Base-by-base conservation (phyloP, 2,329 filamentous ascomycete species). In the Diaporthe capsici region DNA sequence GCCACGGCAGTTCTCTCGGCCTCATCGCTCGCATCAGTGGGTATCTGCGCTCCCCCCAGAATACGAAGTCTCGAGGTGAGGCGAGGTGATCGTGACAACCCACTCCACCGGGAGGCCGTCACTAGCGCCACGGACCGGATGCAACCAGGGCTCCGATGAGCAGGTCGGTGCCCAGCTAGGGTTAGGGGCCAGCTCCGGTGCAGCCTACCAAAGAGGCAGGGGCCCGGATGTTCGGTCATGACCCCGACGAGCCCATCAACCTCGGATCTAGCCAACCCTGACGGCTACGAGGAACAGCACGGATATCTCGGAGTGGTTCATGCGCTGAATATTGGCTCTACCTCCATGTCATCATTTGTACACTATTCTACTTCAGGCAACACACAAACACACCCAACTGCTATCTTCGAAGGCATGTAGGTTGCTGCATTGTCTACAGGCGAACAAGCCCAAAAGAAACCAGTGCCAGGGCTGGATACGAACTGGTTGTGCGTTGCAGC, bases 1-100 rank as follows among this genome's bases (percentile, higher is more conserved):
- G 8, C 17, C 34, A 55, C 65, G 65, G 65, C 65, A 70, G 25
- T 70, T 70, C 65, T 70, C 65, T 70, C 65, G 49, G 65, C 65
- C 65, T 42, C 13, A 55, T 15, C 7, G n/a, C 22, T 70, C 49
- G 65, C 34, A 28, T 37, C 49, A 55, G 31, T 70, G 65, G 65
- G 47, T 34, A 53, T 20, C 47, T 68, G 47, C n/a, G 12, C n/a
- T 31, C 25, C 1, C 20, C 31, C 28, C 42, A 34, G 3, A 34
- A 67, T 68, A 51, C 28, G 63, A 68, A 34, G 63, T 68, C 28
- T 10, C 9, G 12, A 61, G 44, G 10, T 49, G 20, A 51, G 28
- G 31, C 44, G 44, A 67, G 47, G 42, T 20, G 61, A 28, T n/a
- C 25, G 20, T 20, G 25, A n/a, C n/a, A 63, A 28, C n/a, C 44